These are phyloP conservation scores for Bigelowiella natans DNA, from an alignment of 78 protist genomes.

Conservation along the genomic window DNA sequence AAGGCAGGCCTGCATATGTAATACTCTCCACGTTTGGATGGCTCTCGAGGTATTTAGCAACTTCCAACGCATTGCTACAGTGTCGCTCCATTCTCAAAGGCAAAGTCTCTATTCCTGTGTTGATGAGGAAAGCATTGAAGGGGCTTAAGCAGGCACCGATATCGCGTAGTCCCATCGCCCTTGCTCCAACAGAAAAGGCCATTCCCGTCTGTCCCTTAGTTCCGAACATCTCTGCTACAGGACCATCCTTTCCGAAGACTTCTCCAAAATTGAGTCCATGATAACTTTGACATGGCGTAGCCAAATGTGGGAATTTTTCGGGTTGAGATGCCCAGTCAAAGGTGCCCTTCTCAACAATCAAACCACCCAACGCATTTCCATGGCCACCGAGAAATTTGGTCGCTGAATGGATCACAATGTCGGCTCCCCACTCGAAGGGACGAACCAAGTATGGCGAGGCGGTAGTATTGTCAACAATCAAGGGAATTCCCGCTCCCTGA, in stretches of 20 bases:
- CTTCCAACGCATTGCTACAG: not conserved
- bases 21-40: no score
- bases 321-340: not conserved
- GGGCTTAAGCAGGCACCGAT: not conserved
- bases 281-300: not conserved
- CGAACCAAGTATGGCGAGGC: not conserved
- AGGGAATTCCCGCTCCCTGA: not conserved
- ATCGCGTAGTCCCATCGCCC: not conserved
- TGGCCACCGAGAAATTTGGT: not conserved
- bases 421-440: not conserved
- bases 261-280: not conserved
- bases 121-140: not conserved
- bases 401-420: not conserved
- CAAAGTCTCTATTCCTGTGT: constrained; percentile 18
- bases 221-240: not conserved
- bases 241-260: not conserved
- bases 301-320: not conserved
- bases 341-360: not conserved
- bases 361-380: not conserved
- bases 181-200: not conserved
- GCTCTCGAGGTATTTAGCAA: constrained; percentile 10
- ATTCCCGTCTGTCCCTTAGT: not conserved
- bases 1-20: not conserved
- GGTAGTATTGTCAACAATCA: not conserved
- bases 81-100: constrained; percentile 21